Evolutionary conservation across 805 yeast genomes (phyloP).

Genomic region (Monosporozyma aquatica): DNA sequence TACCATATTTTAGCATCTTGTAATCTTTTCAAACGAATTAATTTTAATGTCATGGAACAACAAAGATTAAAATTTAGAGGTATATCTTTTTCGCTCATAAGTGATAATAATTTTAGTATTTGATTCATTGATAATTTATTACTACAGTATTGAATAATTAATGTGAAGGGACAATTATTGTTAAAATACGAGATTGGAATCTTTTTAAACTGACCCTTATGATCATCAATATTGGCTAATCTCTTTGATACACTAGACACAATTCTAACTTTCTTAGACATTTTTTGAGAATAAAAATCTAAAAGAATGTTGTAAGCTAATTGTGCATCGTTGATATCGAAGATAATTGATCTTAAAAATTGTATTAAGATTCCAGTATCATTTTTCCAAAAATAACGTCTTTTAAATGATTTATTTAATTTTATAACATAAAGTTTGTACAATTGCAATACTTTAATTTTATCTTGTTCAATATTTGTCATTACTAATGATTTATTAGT

Average conservation of each 20-base stretch:
- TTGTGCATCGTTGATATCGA: slow-evolving; percentile 13
- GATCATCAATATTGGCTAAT: not conserved
- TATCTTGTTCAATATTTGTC: no score
- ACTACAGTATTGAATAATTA: slow-evolving; percentile 19
- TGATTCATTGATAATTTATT: slow-evolving; percentile 15
- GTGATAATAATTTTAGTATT: slow-evolving; percentile 10
- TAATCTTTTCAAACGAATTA: slow-evolving; percentile 10
- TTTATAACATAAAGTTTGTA: slow-evolving; percentile 2
- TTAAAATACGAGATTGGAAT: slow-evolving; percentile 1
- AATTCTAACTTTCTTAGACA: slow-evolving; percentile 8
- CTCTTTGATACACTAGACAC: slow-evolving; percentile 1
- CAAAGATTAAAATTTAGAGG: slow-evolving; percentile 24
- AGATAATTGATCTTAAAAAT: slow-evolving; percentile 15
- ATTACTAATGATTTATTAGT: no score
- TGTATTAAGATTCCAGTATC: slow-evolving; percentile 19
- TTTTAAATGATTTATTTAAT: not conserved
- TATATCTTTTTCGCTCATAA: slow-evolving; percentile 17
- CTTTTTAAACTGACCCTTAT: not conserved
- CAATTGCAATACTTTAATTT: not conserved
- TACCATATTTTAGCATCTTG: slow-evolving; percentile 25
- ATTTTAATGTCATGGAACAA: slow-evolving; percentile 18
- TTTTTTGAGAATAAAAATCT: slow-evolving; percentile 15
- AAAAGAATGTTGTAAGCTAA: slow-evolving; percentile 20
- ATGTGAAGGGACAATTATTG: slow-evolving; percentile 19
- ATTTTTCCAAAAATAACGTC: slow-evolving; percentile 7